phyloP scores from a whole-genome alignment of 257 asterid genomes.

The Fraxinus pennsylvanica region DNA sequence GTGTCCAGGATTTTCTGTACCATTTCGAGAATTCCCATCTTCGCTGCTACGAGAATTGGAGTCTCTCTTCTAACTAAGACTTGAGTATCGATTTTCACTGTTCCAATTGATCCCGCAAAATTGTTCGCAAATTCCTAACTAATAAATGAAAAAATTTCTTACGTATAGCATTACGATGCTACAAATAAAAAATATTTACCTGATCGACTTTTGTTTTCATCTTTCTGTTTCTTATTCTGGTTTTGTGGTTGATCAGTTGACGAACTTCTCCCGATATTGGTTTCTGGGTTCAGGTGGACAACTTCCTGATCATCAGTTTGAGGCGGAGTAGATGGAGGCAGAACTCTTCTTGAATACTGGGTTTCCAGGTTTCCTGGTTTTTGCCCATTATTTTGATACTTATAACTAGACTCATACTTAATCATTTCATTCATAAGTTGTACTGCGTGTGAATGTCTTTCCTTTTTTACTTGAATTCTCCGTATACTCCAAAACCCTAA shows the following conservation, averaged over 20 bases:
- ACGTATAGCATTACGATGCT: not conserved
- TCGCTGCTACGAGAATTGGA: slow-evolving; percentile 54
- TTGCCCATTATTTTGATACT: slow-evolving; percentile 34
- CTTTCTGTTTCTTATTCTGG: slow-evolving; percentile 3
- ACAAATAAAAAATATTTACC: not conserved
- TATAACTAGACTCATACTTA: slow-evolving; percentile 26
- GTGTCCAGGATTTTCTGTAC: slow-evolving; percentile 40
- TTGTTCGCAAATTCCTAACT: not conserved
- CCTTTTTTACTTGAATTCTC: slow-evolving; percentile 35
- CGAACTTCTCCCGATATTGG: not conserved
- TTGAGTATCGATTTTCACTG: not conserved
- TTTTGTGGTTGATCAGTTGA: slow-evolving; percentile 1
- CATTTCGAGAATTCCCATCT: slow-evolving; percentile 57
- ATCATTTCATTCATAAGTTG: slow-evolving; percentile 37
- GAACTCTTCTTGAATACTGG: not conserved
- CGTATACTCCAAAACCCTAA: slow-evolving; percentile 40
- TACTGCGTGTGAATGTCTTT: slow-evolving; percentile 28
- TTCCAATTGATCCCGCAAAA: slow-evolving; percentile 16
- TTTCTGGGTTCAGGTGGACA: not conserved
- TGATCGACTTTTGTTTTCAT: not conserved
- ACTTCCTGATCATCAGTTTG: not conserved
- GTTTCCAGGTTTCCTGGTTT: slow-evolving; percentile 16
- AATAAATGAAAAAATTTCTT: not conserved
- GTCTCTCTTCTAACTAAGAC: slow-evolving; percentile 30
- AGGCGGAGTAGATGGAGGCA: slow-evolving; percentile 8